Conservation (phyloP, 768 basidiomycete species). For the Clathrus columnatus region DNA sequence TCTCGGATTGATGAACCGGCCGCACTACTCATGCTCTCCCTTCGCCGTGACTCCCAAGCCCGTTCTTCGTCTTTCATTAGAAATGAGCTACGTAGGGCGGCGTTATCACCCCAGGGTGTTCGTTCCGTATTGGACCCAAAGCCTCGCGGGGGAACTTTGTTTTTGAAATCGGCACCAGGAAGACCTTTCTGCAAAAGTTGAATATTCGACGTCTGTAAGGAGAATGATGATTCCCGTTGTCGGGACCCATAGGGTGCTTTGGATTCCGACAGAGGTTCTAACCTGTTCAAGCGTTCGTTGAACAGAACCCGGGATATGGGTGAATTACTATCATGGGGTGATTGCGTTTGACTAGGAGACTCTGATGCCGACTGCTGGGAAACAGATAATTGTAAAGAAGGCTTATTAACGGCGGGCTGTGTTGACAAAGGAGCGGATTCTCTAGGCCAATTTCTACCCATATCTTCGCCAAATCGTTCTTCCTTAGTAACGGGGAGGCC, state of each 20-base stretch:
- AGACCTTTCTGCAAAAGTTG: conserved; percentile 54
- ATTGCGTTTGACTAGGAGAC: conserved; percentile 30
- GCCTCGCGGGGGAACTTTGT: neutral
- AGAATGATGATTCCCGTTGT: conserved; percentile 37
- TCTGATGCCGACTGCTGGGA: conserved; percentile 29
- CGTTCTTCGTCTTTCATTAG: neutral
- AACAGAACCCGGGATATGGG: conserved; percentile 67
- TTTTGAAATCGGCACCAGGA: conserved; percentile 3
- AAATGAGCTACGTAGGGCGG: conserved; percentile 12
- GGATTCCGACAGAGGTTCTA: conserved; percentile 72
- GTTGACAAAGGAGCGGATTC: conserved; percentile 30
- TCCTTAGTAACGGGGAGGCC: conserved; percentile 61
- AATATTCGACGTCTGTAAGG: conserved; percentile 29
- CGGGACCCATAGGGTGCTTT: conserved; percentile 34
- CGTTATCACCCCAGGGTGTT: conserved; percentile 6
- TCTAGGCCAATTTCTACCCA: conserved; percentile 94
- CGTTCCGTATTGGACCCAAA: conserved; percentile 1
- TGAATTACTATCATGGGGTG: conserved; percentile 36
- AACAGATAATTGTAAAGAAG: neutral
- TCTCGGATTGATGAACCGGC: conserved; percentile 10
- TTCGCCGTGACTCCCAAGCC: conserved; percentile 1
- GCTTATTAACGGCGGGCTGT: neutral
- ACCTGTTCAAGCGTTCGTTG: conserved; percentile 85
- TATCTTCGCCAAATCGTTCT: conserved; percentile 88
- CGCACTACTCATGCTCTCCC: conserved; percentile 9